Base-by-base conservation (phyloP, 78 protist genomes). In the Speleostelium caveatum region DNA sequence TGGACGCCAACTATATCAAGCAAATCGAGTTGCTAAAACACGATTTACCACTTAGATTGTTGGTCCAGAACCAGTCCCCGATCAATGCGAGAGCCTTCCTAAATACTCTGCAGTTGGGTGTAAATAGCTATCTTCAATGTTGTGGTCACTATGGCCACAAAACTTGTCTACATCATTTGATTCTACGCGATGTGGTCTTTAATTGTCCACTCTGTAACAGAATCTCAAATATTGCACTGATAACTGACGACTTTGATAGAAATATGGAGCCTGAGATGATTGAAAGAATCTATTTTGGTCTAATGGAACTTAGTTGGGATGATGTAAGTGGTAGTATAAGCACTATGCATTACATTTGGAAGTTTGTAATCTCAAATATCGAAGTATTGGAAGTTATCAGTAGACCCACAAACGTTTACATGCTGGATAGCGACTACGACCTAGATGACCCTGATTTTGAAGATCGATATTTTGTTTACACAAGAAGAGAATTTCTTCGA, bases 191-290 rank as follows among this genome's bases (percentile, higher is more conserved):
- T 14, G 79, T 5, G 3, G 79, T 56, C 4, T 83, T 32, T 59
- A 39, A 41, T n/a, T 83, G 91, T 26, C 91, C 91, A 33, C 61
- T 83, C 8, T 83, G 91, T 60, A 83, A 83, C 45, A 38, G 91
- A 10, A n/a, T 24, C 1, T 35, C 73, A 28, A 83, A 83, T 45
- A 55, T 83, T 30, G 71, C 66, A 28, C 22, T 83, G 1, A 30
- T 36, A n/a, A 24, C 69, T 16, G 69, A 56, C 19, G 19, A 28
- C 2, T 0, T 36, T 1, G 45, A 73, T 60, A 39, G 17, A 0
- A 28, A 38, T 17, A 21, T 33, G 10, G 30, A 66, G 19, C 42
- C 42, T 10, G 73, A 65, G 14, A n/a, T 33, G 26, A 16, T 21
- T 12, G 26, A 24, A 26, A 38, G 38, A 16, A 28, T 80, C 3